Base-by-base conservation (phyloP, 2,329 filamentous ascomycete species). In the Apiospora arundinis region DNA sequence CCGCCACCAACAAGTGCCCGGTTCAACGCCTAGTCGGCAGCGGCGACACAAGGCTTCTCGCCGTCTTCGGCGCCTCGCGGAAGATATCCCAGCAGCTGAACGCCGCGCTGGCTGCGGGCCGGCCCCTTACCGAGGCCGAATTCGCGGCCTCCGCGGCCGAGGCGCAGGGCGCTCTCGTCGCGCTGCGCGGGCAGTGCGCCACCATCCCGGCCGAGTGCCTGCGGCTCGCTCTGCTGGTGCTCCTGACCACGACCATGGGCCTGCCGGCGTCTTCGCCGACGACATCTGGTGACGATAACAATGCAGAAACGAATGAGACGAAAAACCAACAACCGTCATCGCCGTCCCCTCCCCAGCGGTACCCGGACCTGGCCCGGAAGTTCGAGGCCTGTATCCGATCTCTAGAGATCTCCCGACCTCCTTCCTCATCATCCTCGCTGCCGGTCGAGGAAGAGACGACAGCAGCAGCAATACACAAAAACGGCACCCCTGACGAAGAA, bases 181-280 rank as follows among this genome's bases (percentile, higher is more conserved):
- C 52, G 2, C 52, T 60, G 52, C 52, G 52, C 52, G 52, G 16
- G 16, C 52, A 18, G 2, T 60, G 52, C 52, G 8, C 28, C 28
- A 60, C 52, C 52, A 37, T 60, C 28, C 28, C 52, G 5, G 52
- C 52, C 52, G 52, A 60, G 52, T 60, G 52, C 16, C 52, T 60
- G 7, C 52, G 52, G 6, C 52, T 60, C 6, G 52, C 52, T 2
- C 7, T 60, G 16, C 25, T 60, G 14, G 52, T 60, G 6, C 12
- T 60, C 7, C 28, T 60, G 52, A 60, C 52, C 52, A 60, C 52
- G 52, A 28, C 52, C 7, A 60, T 60, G 52, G 32, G 32, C 52
- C 28, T 60, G 28, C 52, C 52, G 16, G 32, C 52, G 28, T 32
- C 52, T 14, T 4, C 28, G 2, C 16, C 23, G 12, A 14, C 23